phyloP scores from a whole-genome alignment of 257 asterid species.

The Solanum pennellii region DNA sequence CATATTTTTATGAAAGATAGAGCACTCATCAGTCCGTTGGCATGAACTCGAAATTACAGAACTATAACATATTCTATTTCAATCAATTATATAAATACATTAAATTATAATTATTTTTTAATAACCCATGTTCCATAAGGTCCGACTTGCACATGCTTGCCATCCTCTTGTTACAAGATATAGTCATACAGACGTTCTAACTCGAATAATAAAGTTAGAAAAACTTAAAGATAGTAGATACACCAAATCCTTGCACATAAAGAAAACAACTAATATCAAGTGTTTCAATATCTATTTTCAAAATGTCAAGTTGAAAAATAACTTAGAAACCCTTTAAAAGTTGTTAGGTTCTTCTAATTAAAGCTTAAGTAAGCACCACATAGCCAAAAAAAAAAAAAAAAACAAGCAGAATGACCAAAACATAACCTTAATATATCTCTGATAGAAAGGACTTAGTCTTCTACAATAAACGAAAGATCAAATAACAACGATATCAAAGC shows the following conservation, averaged over 20 bases:
- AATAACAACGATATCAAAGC: background rate
- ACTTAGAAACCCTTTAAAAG: background rate
- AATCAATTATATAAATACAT: no score
- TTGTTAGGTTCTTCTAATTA: background rate
- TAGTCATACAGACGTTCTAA: background rate
- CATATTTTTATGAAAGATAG: no score
- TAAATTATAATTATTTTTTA: no score
- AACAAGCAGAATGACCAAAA: background rate
- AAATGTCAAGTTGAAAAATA: background rate
- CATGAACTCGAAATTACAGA: no score
- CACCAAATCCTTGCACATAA: background rate
- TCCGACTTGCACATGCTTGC: no score
- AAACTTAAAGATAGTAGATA: background rate
- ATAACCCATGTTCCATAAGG: no score
- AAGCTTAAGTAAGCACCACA: no score
- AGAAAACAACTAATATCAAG: background rate
- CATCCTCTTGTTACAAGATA: background rate
- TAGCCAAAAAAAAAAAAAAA: no score
- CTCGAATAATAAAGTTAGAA: background rate
- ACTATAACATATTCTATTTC: no score
- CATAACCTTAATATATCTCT: background rate
- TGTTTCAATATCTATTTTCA: background rate
- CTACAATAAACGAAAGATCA: background rate
- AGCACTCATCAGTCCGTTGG: no score
- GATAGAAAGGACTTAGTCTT: background rate